A percentile compares a stretch with the other conserved stretches of the same genome.
Evolutionary conservation across 2,329 filamentous ascomycete species (phyloP).

Genomic region (Madurella mycetomatis): DNA sequence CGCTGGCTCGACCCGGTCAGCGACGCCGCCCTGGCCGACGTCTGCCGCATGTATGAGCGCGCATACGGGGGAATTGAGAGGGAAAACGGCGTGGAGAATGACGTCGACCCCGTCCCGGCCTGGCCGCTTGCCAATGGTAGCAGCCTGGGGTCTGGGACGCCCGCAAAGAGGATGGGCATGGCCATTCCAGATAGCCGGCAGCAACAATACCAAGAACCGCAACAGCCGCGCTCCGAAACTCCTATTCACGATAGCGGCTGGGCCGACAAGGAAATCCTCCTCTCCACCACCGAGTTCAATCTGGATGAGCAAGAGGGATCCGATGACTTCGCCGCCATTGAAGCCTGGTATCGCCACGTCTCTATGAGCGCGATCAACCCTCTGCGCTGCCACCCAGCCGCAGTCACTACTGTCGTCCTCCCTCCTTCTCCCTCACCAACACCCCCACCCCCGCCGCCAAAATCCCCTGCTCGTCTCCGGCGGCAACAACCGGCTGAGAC

Average conservation of each 20-base stretch:
- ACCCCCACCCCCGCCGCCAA: constrained; percentile 15
- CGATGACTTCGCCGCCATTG: constrained; percentile 23
- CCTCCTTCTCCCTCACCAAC: constrained; percentile 9
- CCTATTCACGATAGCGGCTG: constrained; percentile 1
- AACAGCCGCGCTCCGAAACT: neutral
- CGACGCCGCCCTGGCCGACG: constrained; percentile 46
- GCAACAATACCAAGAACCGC: neutral
- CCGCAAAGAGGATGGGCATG: neutral
- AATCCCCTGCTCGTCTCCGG: neutral
- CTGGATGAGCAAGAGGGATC: constrained; percentile 8
- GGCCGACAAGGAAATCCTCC: constrained; percentile 18
- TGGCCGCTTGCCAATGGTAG: constrained; percentile 17
- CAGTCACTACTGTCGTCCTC: neutral
- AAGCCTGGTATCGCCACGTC: constrained; percentile 26
- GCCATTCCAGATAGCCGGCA: neutral
- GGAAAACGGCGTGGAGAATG: constrained; percentile 23
- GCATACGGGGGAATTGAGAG: constrained; percentile 20
- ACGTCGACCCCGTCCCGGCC: constrained; percentile 16
- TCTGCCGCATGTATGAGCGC: constrained; percentile 35
- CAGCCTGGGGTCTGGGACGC: neutral
- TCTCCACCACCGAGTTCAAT: constrained; percentile 4
- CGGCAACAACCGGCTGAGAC: neutral
- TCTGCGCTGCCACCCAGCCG: constrained; percentile 12
- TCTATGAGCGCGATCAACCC: constrained; percentile 6
- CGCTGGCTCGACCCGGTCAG: constrained; percentile 50